Evolutionary conservation across 352 stramenopile genomes (phyloP).

Genomic region (Pythium periplocum): DNA sequence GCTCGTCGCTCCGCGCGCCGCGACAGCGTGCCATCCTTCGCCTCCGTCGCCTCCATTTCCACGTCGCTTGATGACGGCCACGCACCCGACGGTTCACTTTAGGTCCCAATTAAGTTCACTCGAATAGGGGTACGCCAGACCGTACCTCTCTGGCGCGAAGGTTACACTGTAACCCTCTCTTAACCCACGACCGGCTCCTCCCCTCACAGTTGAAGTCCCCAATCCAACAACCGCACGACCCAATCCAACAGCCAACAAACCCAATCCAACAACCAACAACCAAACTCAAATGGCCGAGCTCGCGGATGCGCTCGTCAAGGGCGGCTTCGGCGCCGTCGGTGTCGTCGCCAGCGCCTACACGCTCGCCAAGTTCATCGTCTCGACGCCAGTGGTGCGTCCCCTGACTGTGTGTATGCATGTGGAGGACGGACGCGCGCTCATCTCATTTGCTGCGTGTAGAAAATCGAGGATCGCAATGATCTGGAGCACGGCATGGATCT

Average conservation of each 20-base stretch:
- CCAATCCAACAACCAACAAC: no score
- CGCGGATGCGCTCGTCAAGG: slow-evolving; percentile 58
- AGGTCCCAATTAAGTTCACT: no score
- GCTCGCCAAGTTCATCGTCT: slow-evolving; percentile 78
- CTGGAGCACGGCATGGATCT: slow-evolving; percentile 65
- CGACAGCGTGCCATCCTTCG: slow-evolving; percentile 16
- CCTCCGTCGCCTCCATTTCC: no score
- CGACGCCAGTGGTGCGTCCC: slow-evolving; percentile 54
- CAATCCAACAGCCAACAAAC: no score
- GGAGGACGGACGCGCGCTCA: background rate
- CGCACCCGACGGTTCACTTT: no score
- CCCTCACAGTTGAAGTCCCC: no score
- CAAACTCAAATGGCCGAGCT: slow-evolving; percentile 37
- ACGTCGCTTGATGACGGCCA: no score
- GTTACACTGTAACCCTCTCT: no score
- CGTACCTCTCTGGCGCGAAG: no score
- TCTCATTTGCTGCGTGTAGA: slow-evolving; percentile 22
- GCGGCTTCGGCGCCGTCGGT: slow-evolving; percentile 58
- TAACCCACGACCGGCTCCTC: no score
- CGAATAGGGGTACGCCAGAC: no score
- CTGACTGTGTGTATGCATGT: slow-evolving; percentile 2
- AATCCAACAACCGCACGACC: no score
- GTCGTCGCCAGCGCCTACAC: slow-evolving; percentile 70
- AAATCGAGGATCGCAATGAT: slow-evolving; percentile 41
- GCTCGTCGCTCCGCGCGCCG: slow-evolving; percentile 53